Evolutionary conservation across 1,284 basidiomycete genomes (phyloP).

Genomic region (Boletus semigastroideus): DNA sequence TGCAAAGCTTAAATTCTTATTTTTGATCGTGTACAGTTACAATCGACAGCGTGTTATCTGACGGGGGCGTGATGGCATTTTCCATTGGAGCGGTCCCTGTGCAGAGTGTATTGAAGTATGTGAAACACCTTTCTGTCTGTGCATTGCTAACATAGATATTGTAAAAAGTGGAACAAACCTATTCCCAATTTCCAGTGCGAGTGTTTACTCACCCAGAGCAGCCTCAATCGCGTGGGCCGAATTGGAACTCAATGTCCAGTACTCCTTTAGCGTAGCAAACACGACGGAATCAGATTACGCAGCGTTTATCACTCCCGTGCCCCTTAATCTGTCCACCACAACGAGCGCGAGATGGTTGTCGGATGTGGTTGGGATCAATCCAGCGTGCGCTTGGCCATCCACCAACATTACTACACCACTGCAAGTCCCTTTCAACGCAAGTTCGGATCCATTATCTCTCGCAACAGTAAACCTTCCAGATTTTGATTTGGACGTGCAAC

Average conservation of each 20-base stretch:
- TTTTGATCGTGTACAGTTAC: conserved; percentile 15
- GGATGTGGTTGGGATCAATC: conserved; percentile 29
- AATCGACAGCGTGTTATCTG: conserved; percentile 22
- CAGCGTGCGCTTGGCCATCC: conserved; percentile 27
- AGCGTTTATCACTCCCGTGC: conserved; percentile 21
- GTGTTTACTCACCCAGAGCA: conserved; percentile 12
- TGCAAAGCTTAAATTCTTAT: background rate
- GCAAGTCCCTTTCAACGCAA: conserved; percentile 14
- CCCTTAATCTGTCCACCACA: conserved; percentile 14
- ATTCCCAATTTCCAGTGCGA: conserved; percentile 1
- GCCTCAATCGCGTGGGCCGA: conserved; percentile 26
- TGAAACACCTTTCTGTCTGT: background rate
- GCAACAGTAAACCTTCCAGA: conserved; percentile 17
- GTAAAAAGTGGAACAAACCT: conserved; percentile 10
- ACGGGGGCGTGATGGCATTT: conserved; percentile 24
- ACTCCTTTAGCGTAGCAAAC: conserved; percentile 17
- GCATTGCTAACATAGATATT: background rate
- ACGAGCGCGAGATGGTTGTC: conserved; percentile 29
- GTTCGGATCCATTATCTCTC: background rate
- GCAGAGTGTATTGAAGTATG: conserved; percentile 29
- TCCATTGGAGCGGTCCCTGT: conserved; percentile 20
- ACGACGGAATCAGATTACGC: conserved; percentile 15
- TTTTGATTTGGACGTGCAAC: conserved; percentile 20
- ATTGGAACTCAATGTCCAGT: conserved; percentile 24
- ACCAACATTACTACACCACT: conserved; percentile 26